phyloP scores from a whole-genome alignment of 2,329 filamentous ascomycete species.

The Penicillium sclerotiorum region DNA sequence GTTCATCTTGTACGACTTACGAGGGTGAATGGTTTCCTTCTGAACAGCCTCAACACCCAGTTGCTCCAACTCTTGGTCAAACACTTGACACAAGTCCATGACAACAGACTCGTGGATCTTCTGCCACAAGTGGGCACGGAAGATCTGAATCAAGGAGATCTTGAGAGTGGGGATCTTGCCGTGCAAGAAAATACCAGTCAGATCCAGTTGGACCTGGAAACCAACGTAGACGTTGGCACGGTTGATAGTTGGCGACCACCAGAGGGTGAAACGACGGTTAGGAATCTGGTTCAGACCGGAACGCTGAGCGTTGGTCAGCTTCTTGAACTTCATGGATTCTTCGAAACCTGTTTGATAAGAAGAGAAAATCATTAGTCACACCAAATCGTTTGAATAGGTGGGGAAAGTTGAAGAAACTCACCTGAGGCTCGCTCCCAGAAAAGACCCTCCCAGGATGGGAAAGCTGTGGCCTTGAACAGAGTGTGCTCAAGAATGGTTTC shows the following conservation, averaged over 20 bases:
- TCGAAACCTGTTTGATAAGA: constrained; percentile 58
- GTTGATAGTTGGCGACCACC: constrained; percentile 96
- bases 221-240: constrained; percentile 97
- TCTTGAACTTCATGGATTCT: constrained; percentile 91
- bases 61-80: constrained; percentile 95
- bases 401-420: background rate
- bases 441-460: constrained; percentile 93
- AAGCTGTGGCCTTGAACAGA: constrained; percentile 93
- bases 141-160: constrained; percentile 97
- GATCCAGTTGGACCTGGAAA: constrained; percentile 97
- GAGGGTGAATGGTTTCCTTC: constrained; percentile 97
- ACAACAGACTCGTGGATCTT: constrained; percentile 99
- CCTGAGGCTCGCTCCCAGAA: constrained; percentile 68
- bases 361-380: constrained; percentile 51
- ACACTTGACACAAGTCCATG: constrained; percentile 98
- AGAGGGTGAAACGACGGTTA: constrained; percentile 95
- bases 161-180: constrained; percentile 98
- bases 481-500: constrained; percentile 98
- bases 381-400: background rate
- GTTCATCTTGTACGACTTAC: constrained; percentile 99
- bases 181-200: constrained; percentile 98
- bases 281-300: constrained; percentile 98
- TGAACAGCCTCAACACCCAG: constrained; percentile 96
- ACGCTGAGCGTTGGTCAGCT: constrained; percentile 93
- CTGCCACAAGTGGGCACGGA: constrained; percentile 99